Base-by-base conservation (phyloP, 352 stramenopile genomes). In the Pythium myriotylum region DNA sequence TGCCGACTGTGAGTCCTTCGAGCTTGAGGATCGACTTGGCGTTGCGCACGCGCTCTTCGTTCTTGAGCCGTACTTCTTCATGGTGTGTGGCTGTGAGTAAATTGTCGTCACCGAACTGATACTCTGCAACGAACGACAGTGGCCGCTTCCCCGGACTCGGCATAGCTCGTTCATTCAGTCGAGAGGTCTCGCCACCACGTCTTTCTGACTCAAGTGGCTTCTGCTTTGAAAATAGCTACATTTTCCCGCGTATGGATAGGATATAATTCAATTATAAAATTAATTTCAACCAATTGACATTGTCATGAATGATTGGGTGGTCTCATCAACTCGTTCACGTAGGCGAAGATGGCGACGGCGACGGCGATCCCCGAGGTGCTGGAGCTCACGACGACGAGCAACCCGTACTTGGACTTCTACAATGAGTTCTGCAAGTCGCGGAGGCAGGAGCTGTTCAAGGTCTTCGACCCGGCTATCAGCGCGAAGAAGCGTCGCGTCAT, bases 381-480 rank as follows among this genome's bases (percentile, higher is more conserved):
- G 50, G 73, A 76, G 55, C 71, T 91, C 37, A 89, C 76, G 40
- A 40, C 76, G 0, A 79, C 68, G 27, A 92, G 79, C 69, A 94
- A 94, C 39, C 85, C 85, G 69, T 94, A 94, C 70, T 58, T 94
- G 68, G 74, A 91, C 50, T 91, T 89, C 70, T 92, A 89, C 57
- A 59, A 71, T 56, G 74, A 72, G 43, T 94, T 88, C 67, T 84
- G 79, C 43, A 68, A 63, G n/a, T 74, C 76, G 27, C 73, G 74
- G 26, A 70, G 68, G 35, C 68, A 80, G 54, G 83, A 94, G 27
- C 70, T 94, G 40, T 77, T 76, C 35, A 63, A 67, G 6, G 72
- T 94, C n/a, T 94, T 94, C 56, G 81, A 94, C 45, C 80, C 82
- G 33, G 57, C 74, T 13, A 66, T 92, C 46, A 79, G 73, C 53